Base-by-base conservation (phyloP, 768 basidiomycete genomes). In the Leccinum boreale region DNA sequence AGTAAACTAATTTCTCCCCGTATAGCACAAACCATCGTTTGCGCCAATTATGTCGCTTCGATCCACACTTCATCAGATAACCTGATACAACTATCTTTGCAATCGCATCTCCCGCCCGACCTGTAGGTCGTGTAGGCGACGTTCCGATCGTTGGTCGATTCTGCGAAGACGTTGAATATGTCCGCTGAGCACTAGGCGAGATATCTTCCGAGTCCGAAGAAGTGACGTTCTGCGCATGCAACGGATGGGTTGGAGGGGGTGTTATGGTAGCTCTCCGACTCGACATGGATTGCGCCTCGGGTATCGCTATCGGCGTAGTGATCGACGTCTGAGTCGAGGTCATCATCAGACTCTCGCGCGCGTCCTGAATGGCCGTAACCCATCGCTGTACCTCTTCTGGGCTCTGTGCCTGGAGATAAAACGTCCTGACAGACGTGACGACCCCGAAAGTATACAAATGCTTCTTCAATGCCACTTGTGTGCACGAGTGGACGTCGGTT, bases 1-100 rank as follows among this genome's bases (percentile, higher is more conserved):
- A 87, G 76, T 99, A 99, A 35, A 92, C 76, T 53, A 99, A 75
- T 68, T 86, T 90, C 66, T 94, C 92, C 39, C 86, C 86, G 39
- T 87, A 93, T n/a, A 99, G 77, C 36, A 92, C 86, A 66, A 99
- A 98, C 96, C 95, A 98, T 28, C 97, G 78, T 74, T 99, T 98
- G 56, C 94, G 82, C 97, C 97, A 99, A 63, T 85, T 92, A 65
- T 90, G 88, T 67, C 96, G 84, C 64, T 95, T 93, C 46, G 88
- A 87, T 26, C 93, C 94, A 72, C 93, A 94, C 69, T 98, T 98
- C 90, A 95, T 94, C 60, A 99, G 78, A 72, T 98, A 99, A 2
- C 94, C 94, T 19, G 86, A 85, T 4, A 96, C 70, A 39, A 99
- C 87, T 39, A 86, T 78, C 75, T 94, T 95, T 9, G 59, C 14